These are phyloP conservation scores for Melaleuca alternifolia DNA, from an alignment of 345 rosid genomes.

Conservation along the genomic window DNA sequence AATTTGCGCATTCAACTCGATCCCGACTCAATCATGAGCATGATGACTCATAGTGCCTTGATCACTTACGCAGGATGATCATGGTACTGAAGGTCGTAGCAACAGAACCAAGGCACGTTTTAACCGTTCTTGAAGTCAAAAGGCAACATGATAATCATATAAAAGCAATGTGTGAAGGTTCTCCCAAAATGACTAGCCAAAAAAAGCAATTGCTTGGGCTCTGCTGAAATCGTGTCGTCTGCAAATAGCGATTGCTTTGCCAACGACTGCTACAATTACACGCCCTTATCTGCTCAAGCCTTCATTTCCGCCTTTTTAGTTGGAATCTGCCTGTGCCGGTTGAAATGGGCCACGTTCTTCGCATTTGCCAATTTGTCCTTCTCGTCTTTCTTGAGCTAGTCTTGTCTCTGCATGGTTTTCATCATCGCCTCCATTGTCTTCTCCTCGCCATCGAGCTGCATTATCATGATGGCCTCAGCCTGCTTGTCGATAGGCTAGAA, in stretches of 20 bases:
- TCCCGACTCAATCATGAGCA: neutral
- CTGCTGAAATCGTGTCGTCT: neutral
- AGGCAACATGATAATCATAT: neutral
- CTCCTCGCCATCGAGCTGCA: slow-evolving; percentile 77
- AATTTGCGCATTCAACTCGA: neutral
- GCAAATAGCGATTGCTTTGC: neutral
- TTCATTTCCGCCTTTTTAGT: neutral
- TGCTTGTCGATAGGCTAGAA: slow-evolving; percentile 75
- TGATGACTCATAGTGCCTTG: neutral
- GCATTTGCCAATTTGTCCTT: slow-evolving; percentile 26
- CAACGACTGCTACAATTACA: neutral
- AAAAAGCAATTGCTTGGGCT: neutral
- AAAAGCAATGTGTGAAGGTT: neutral
- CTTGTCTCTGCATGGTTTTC: slow-evolving; percentile 44
- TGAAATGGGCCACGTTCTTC: neutral
- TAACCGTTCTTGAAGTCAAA: neutral
- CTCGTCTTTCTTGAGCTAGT: slow-evolving; percentile 42
- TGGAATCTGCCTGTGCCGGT: neutral
- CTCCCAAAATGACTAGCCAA: neutral
- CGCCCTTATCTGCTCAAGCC: neutral
- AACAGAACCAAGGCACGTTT: neutral
- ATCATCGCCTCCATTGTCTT: slow-evolving; percentile 56
- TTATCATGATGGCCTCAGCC: slow-evolving; percentile 63
- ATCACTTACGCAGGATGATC: neutral
- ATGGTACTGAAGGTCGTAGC: neutral